phyloP scores from a whole-genome alignment of 495 filamentous ascomycete genomes.

The Aspergillus homomorphus region DNA sequence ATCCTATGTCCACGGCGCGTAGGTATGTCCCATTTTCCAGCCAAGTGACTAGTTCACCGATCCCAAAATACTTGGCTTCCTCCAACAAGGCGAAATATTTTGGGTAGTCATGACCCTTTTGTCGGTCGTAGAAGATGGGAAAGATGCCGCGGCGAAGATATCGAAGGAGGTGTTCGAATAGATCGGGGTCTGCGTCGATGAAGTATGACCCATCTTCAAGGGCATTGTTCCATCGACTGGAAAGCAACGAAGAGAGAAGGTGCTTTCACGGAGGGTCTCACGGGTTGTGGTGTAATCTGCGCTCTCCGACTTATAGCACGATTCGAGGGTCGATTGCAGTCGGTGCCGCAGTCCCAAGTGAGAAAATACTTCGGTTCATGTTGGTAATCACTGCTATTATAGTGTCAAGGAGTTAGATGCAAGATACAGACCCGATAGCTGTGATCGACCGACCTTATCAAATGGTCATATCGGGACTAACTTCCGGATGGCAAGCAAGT shows the following conservation, averaged over 20 bases:
- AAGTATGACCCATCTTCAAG: conserved; percentile 5
- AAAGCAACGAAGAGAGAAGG: conserved; percentile 9
- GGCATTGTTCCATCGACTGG: conserved; percentile 3
- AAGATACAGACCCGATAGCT: no score
- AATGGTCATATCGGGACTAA: no score
- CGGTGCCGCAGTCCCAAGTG: no score
- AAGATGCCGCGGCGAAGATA: conserved; percentile 8
- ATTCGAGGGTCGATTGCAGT: no score
- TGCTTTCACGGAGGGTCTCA: conserved; percentile 6
- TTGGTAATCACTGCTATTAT: no score
- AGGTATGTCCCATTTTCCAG: conserved; percentile 5
- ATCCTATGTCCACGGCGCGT: background rate
- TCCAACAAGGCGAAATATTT: conserved; percentile 5
- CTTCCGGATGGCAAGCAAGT: no score
- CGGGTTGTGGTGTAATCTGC: conserved; percentile 4
- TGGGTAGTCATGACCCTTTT: conserved; percentile 6
- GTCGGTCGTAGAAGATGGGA: conserved; percentile 8
- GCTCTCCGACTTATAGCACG: conserved; percentile 9
- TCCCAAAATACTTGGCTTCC: conserved; percentile 12
- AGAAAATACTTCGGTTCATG: no score
- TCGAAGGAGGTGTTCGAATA: conserved; percentile 12
- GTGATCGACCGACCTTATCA: no score
- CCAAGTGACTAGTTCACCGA: background rate
- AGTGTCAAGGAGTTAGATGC: no score
- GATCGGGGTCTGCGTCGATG: conserved; percentile 11